Base-by-base conservation (phyloP, 1,284 basidiomycete genomes). In the Cutaneotrichosporon arboriforme region DNA sequence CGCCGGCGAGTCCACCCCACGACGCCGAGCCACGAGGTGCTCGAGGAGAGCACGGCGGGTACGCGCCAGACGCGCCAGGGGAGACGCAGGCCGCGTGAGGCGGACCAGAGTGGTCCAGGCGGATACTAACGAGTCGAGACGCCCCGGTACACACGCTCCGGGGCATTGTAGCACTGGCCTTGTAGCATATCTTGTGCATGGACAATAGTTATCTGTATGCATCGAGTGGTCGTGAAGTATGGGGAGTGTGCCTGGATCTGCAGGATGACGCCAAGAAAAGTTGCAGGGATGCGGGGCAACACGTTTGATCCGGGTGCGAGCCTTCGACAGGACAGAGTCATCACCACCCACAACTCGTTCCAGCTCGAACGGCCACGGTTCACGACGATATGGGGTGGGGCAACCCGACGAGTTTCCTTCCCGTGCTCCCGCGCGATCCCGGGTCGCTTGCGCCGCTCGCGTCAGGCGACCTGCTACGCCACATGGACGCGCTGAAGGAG, bases 51-150 rank as follows among this genome's bases (percentile, higher is more conserved):
- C 17, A 40, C 17, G n/a, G 18, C 20, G 13, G 18, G 17, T n/a
- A 40, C 17, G 17, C n/a, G 17, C 17, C 53, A 36, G 12, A 31
- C 46, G 36, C 23, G 36, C 36, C 46, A 51, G 13, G 61, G 63
- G 26, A 45, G 51, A 14, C 52, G 61, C 37, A 53, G 67, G 48
- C 58, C 63, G 18, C 56, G 67, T 9, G 67, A 71, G 52, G 67
- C 67, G n/a, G 69, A 69, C 51, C 66, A 66, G 54, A 63, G 50
- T 4, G 68, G 68, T 3, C 66, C 67, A 0, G 70, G 68, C 4
- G 67, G 68, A 4, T 67, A 66, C 42, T 69, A 53, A 31, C 5
- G 10, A 10, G 26, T n/a, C n/a, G n/a, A n/a, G n/a, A n/a, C n/a
- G n/a, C n/a, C n/a, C n/a, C n/a, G n/a, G n/a, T n/a, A n/a, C n/a